These are phyloP conservation scores for Gliomastix tumulicola DNA, from an alignment of 2,329 filamentous ascomycete genomes.

Conservation along the genomic window DNA sequence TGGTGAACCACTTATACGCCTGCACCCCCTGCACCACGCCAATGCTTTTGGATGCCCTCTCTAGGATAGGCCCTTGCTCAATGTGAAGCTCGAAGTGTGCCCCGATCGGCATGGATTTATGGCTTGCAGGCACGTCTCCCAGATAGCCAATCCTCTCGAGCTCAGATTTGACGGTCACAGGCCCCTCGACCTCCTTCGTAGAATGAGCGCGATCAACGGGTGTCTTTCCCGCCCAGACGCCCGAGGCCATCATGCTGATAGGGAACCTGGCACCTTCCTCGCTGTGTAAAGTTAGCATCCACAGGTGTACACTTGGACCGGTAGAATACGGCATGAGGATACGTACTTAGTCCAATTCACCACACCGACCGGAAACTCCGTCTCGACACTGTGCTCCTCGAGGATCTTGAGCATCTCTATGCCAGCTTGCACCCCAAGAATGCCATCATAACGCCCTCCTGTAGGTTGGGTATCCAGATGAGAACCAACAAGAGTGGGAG, in stretches of 20 bases:
- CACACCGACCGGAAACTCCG: slow-evolving; percentile 64
- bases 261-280: slow-evolving; percentile 80
- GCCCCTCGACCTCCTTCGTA: slow-evolving; percentile 6
- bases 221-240: slow-evolving; percentile 69
- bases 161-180: slow-evolving; percentile 27
- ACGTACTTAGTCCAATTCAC: slow-evolving; percentile 70
- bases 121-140: slow-evolving; percentile 32
- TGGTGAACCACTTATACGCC: slow-evolving; percentile 21
- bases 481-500: slow-evolving; percentile 61
- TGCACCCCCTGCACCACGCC: slow-evolving; percentile 16
- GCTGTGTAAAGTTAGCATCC: no score
- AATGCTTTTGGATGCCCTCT: slow-evolving; percentile 49
- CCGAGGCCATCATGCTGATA: slow-evolving; percentile 65
- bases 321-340: no score
- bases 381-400: slow-evolving; percentile 60
- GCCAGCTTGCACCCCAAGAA: slow-evolving; percentile 66
- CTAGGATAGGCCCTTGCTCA: slow-evolving; percentile 60
- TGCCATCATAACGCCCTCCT: slow-evolving; percentile 69
- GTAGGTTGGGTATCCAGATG: slow-evolving; percentile 60
- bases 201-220: slow-evolving; percentile 52
- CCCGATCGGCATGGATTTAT: slow-evolving; percentile 45
- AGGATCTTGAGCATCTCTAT: slow-evolving; percentile 66
- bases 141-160: slow-evolving; percentile 67
- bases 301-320: no score
- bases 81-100: slow-evolving; percentile 60